These are phyloP conservation scores for Microascus cirrosus DNA, from an alignment of 2,329 filamentous ascomycete genomes.

Conservation along the genomic window DNA sequence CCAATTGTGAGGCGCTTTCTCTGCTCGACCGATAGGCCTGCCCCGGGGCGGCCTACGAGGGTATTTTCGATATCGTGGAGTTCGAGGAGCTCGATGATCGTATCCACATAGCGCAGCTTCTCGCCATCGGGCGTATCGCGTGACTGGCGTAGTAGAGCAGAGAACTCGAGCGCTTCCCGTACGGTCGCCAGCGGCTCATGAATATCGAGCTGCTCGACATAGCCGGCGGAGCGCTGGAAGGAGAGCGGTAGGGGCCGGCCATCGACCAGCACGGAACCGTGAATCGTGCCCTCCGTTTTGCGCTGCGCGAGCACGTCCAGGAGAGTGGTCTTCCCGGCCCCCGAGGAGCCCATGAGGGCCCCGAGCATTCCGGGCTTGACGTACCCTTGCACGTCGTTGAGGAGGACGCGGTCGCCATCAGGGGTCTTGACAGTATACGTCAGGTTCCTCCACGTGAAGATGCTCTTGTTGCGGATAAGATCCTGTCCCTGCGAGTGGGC, in stretches of 20 bases:
- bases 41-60: no score
- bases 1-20: conserved; percentile 47
- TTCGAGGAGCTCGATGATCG: conserved; percentile 57
- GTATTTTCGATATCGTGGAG: conserved; percentile 36
- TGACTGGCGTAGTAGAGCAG: conserved; percentile 62
- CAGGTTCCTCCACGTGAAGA: conserved; percentile 67
- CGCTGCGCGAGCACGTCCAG: conserved; percentile 73
- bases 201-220: conserved; percentile 73
- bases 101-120: conserved; percentile 66
- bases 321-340: conserved; percentile 78
- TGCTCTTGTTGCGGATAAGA: conserved; percentile 50
- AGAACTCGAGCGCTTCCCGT: conserved; percentile 65
- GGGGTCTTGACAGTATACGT: conserved; percentile 56
- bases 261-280: conserved; percentile 66
- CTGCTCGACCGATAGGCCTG: no score
- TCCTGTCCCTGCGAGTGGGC: no score
- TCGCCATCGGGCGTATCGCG: conserved; percentile 51
- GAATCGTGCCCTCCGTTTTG: conserved; percentile 66
- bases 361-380: conserved; percentile 71
- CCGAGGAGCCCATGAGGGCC: conserved; percentile 71
- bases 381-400: conserved; percentile 75
- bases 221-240: conserved; percentile 70
- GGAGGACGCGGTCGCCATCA: conserved; percentile 50
- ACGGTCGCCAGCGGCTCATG: conserved; percentile 65
- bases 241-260: conserved; percentile 59